A percentile compares a stretch with the other conserved stretches of the same genome.
Conservation (phyloP, 75 land plant species). For the Isoetes taiwanensis region DNA sequence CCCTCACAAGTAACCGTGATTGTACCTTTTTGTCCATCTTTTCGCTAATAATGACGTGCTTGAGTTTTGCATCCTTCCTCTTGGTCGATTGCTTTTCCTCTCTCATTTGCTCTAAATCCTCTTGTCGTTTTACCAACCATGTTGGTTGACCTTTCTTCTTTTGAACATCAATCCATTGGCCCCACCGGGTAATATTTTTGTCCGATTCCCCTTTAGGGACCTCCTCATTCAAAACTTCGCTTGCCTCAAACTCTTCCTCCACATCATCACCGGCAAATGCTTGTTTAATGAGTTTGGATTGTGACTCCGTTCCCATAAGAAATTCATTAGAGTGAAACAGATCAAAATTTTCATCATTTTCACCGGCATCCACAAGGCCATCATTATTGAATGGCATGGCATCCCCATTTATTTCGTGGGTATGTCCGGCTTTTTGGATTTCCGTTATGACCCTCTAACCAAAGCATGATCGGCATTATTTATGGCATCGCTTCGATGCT, state of each 20-base stretch:
- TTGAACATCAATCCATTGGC: conserved; percentile 79
- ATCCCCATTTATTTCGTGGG: too few species aligned
- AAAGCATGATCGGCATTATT: too few species aligned
- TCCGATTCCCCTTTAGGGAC: conserved; percentile 60
- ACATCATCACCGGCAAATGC: conserved; percentile 99
- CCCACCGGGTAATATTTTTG: conserved; percentile 74
- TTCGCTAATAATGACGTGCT: conserved; percentile 76
- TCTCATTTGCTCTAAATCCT: conserved; percentile 43
- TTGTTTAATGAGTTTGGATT: conserved; percentile 53
- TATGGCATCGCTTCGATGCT: too few species aligned
- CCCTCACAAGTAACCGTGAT: too few species aligned
- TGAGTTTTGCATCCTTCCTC: conserved; percentile 73
- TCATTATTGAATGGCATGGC: too few species aligned
- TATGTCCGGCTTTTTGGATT: too few species aligned
- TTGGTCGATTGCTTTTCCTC: conserved; percentile 47
- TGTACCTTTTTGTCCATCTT: conserved; percentile 69
- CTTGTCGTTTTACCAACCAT: conserved; percentile 59
- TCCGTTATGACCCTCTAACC: too few species aligned
- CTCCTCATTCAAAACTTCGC: conserved; percentile 50
- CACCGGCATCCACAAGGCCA: too few species aligned
- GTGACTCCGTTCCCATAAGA: conserved; percentile 50
- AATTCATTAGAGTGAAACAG: too few species aligned
- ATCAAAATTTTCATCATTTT: too few species aligned
- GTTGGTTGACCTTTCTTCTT: conserved; percentile 57
- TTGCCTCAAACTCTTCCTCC: conserved; percentile 69